Base-by-base conservation (phyloP, 352 stramenopile species). In the Thraustotheca clavata region DNA sequence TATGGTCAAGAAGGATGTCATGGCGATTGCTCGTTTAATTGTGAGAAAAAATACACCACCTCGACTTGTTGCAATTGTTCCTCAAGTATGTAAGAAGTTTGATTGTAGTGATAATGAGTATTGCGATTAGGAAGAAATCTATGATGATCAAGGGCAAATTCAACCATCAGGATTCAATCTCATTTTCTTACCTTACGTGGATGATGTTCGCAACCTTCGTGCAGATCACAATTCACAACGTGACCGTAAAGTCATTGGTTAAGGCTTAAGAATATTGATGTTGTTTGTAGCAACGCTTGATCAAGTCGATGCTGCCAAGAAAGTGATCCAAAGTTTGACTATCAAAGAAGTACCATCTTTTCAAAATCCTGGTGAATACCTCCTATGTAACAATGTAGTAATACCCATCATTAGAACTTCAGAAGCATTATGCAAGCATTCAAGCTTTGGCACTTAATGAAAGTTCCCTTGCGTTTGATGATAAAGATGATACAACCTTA, bases 391-490 rank as follows among this genome's bases (percentile, higher is more conserved):
- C 26, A 46, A 43, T 27, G 36, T 27, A 27, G 20, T 29, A 36
- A 33, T 57, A 22, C n/a, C 3, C 5, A 49, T 1, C 9, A 48
- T 39, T 55, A 92, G 84, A 91, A 54, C 71, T 93, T 27, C 84
- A 93, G 69, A 93, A 93, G 49, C 84, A 93, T 60, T 93, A 91
- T 49, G 75, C 84, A 32, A 85, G 71, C 16, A 76, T 91, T 20
- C 84, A 93, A 67, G 84, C 82, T 26, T 75, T 93, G 36, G 84
- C 84, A 0, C 66, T 93, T 2, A 74, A 76, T 1, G 82, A 93
- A 68, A 80, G 90, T 33, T 70, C 77, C 40, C 70, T 93, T 20
- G 74, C 81, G 50, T 91, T 91, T 26, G 79, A 93, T 61, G 81
- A 93, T 47, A 73, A 67, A 29, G 83, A 88, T 63, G 84, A 91